These are phyloP conservation scores for Candida sanyiensis DNA, from an alignment of 805 yeast genomes.

Conservation along the genomic window DNA sequence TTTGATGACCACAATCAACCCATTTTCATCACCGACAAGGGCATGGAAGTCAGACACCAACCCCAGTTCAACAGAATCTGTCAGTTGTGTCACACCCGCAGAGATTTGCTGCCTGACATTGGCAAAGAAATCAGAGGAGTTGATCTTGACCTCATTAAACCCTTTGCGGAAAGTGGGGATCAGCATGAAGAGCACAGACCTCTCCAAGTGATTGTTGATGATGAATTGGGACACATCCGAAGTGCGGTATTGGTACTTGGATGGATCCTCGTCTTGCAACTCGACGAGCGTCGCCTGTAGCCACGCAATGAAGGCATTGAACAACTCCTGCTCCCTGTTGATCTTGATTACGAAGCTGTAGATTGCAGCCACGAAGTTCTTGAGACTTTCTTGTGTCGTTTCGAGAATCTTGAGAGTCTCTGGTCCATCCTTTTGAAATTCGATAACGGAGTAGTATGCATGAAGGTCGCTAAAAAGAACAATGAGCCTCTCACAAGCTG, in stretches of 20 bases:
- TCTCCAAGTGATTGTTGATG: slow-evolving; percentile 20
- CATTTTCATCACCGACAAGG: slow-evolving; percentile 10
- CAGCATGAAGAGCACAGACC: slow-evolving; percentile 18
- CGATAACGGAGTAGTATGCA: slow-evolving; percentile 26
- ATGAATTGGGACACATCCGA: slow-evolving; percentile 26
- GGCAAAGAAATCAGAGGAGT: slow-evolving; percentile 19
- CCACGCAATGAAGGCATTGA: slow-evolving; percentile 41
- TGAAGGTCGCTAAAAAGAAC: slow-evolving; percentile 38
- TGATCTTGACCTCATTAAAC: slow-evolving; percentile 21
- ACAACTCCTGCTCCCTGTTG: slow-evolving; percentile 41
- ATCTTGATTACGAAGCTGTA: slow-evolving; percentile 36
- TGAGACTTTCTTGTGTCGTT: slow-evolving; percentile 12
- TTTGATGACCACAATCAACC: slow-evolving; percentile 10
- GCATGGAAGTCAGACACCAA: slow-evolving; percentile 15
- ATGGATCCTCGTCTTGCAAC: slow-evolving; percentile 25
- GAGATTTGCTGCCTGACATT: slow-evolving; percentile 13
- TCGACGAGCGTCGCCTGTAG: slow-evolving; percentile 26
- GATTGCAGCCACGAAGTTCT: slow-evolving; percentile 26
- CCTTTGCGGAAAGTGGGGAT: slow-evolving; percentile 21
- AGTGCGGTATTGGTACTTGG: slow-evolving; percentile 13
- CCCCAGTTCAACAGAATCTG: slow-evolving; percentile 13
- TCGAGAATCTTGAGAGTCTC: slow-evolving; percentile 7
- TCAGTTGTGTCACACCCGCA: background rate
- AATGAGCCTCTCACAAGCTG: slow-evolving; percentile 51
- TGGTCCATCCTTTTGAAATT: background rate